Evolutionary conservation across 306 rosid genomes (phyloP).

Genomic region (Albizia julibrissin): DNA sequence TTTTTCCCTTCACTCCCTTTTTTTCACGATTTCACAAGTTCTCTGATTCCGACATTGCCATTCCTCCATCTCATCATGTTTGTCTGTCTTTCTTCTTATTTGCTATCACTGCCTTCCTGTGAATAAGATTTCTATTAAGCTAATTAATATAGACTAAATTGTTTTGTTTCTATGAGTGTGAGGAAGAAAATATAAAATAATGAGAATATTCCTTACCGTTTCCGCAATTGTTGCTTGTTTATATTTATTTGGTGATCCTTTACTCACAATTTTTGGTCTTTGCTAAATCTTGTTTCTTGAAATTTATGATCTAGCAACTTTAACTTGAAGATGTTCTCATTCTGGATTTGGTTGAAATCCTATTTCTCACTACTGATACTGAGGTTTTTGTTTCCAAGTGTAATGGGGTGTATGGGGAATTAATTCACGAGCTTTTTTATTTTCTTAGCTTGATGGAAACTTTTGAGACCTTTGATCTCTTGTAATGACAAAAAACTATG

Average conservation of each 20-base stretch:
- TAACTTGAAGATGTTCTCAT: conserved; percentile 23
- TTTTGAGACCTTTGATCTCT: conserved; percentile 41
- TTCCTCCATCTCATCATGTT: too few species aligned
- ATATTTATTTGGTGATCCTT: conserved; percentile 47
- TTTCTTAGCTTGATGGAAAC: conserved; percentile 35
- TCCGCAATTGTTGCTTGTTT: conserved; percentile 50
- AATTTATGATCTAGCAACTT: conserved; percentile 30
- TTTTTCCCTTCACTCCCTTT: too few species aligned
- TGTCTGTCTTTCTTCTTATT: too few species aligned
- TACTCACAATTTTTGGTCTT: conserved; percentile 45
- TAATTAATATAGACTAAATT: too few species aligned
- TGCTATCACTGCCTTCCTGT: too few species aligned
- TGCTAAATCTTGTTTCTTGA: conserved; percentile 34
- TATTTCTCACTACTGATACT: conserved; percentile 31
- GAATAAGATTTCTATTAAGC: too few species aligned
- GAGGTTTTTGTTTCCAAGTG: conserved; percentile 27
- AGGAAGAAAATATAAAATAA: not conserved
- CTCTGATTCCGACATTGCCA: too few species aligned
- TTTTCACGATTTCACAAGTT: too few species aligned
- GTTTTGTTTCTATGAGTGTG: not conserved
- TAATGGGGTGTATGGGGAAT: conserved; percentile 40
- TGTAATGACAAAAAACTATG: conserved; percentile 42
- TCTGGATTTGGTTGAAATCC: conserved; percentile 30
- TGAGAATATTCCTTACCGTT: conserved; percentile 35
- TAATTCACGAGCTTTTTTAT: conserved; percentile 25